Evolutionary conservation across 2,329 filamentous ascomycete genomes (phyloP).

Genomic region (Orbilia oligospora): DNA sequence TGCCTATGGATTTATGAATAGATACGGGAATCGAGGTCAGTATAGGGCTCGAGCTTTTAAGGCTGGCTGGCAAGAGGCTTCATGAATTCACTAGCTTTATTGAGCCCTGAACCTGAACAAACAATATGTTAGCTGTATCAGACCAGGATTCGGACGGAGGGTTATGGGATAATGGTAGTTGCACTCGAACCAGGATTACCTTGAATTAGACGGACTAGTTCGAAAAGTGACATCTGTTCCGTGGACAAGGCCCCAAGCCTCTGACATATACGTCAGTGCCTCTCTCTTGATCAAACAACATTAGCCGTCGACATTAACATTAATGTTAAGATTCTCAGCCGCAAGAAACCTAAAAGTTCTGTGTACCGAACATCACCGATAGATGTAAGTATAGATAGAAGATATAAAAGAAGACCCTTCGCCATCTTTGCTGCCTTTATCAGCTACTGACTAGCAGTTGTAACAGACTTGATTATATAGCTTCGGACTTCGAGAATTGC

Average conservation of each 20-base stretch:
- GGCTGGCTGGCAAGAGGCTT: too few relatives aligned
- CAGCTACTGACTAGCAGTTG: too few relatives aligned
- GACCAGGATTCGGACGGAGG: too few relatives aligned
- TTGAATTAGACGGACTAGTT: neutral
- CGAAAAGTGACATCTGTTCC: slow-evolving; percentile 4
- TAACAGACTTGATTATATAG: too few relatives aligned
- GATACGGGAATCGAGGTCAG: too few relatives aligned
- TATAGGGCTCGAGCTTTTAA: too few relatives aligned
- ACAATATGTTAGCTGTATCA: too few relatives aligned
- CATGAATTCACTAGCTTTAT: too few relatives aligned
- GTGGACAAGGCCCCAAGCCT: slow-evolving; percentile 3
- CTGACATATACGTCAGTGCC: slow-evolving; percentile 1
- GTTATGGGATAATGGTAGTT: neutral
- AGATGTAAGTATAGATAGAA: neutral
- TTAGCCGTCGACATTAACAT: neutral
- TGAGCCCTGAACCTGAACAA: too few relatives aligned
- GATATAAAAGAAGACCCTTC: neutral
- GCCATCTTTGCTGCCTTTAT: too few relatives aligned
- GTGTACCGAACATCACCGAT: neutral
- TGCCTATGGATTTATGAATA: too few relatives aligned
- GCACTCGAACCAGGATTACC: neutral
- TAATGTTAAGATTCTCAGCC: neutral
- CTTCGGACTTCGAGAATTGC: too few relatives aligned
- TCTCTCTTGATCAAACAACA: neutral
- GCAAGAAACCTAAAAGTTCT: neutral